phyloP scores from a whole-genome alignment of 139 green algal species.

The Chlorella sp. region DNA sequence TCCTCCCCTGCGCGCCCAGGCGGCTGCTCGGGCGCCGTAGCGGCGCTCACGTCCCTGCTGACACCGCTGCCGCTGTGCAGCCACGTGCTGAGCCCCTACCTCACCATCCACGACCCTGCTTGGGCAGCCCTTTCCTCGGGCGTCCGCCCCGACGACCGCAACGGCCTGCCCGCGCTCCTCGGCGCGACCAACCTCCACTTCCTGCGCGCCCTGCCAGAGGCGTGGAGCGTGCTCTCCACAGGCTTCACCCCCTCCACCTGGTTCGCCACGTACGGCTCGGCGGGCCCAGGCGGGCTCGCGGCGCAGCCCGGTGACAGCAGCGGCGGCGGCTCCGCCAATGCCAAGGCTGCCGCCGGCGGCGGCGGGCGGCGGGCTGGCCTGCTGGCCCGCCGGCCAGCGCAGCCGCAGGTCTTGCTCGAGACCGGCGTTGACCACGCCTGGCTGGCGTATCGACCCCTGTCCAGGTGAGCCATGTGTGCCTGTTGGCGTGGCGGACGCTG shows the following conservation, averaged over 20 bases:
- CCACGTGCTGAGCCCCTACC: slow-evolving; percentile 87
- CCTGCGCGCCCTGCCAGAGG: slow-evolving; percentile 65
- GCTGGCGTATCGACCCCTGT: too few relatives aligned
- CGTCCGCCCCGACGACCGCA: slow-evolving; percentile 27
- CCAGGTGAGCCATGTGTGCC: too few relatives aligned
- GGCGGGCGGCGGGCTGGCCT: too few relatives aligned
- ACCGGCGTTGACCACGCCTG: too few relatives aligned
- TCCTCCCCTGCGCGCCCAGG: slow-evolving; percentile 19
- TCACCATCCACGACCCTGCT: slow-evolving; percentile 89
- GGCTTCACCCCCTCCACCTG: slow-evolving; percentile 45
- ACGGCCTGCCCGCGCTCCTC: slow-evolving; percentile 67
- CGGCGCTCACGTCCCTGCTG: slow-evolving; percentile 73
- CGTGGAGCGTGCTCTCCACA: slow-evolving; percentile 74
- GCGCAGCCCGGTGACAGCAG: too few relatives aligned
- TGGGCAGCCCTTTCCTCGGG: slow-evolving; percentile 63
- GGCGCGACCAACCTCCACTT: slow-evolving; percentile 93
- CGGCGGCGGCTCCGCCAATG: too few relatives aligned
- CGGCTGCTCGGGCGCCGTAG: slow-evolving; percentile 64
- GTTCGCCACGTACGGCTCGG: too few relatives aligned
- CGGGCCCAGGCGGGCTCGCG: too few relatives aligned
- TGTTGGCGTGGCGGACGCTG: too few relatives aligned
- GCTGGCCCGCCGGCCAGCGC: too few relatives aligned
- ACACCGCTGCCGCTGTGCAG: slow-evolving; percentile 77
- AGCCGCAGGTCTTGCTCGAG: too few relatives aligned
- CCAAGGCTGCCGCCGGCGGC: too few relatives aligned